A percentile compares a stretch with the other conserved stretches of the same genome.
Evolutionary conservation across 306 rosid genomes (phyloP).

Genomic region (Inga laurina): DNA sequence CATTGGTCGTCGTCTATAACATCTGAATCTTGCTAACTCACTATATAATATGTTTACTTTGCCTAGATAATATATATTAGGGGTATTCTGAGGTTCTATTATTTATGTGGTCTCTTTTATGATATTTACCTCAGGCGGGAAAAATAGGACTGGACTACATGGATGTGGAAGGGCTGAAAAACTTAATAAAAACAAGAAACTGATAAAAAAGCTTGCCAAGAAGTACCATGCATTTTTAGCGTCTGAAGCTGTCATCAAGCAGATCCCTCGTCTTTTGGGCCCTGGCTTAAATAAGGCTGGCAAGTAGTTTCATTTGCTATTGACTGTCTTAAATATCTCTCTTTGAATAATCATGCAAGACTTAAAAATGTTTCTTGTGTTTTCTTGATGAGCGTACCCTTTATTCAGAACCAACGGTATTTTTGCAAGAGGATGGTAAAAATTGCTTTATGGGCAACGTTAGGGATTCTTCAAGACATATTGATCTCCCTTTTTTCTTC

Average conservation of each 20-base stretch:
- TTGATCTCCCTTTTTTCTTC: neutral
- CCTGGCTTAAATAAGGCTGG: conserved; percentile 79
- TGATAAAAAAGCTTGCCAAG: conserved; percentile 84
- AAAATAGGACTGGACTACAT: conserved; percentile 74
- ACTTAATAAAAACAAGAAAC: conserved; percentile 58
- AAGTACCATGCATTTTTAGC: conserved; percentile 87
- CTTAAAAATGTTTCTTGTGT: neutral
- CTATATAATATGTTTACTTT: neutral
- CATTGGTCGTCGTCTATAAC: neutral
- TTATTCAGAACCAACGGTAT: neutral
- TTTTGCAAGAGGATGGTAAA: neutral
- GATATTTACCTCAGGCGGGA: conserved; percentile 49
- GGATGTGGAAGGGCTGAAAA: conserved; percentile 85
- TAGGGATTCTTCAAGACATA: neutral
- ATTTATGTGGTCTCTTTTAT: neutral
- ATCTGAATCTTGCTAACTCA: neutral
- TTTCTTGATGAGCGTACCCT: neutral
- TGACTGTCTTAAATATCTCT: neutral
- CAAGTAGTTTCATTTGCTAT: conserved; percentile 28
- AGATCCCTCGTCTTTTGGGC: conserved; percentile 74
- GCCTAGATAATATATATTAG: neutral
- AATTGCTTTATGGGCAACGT: neutral
- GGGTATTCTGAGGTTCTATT: neutral
- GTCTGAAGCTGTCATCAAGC: conserved; percentile 88
- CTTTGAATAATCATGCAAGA: neutral